Conservation (phyloP, 1,139 yeast genomes). For the Hansenula lynferdii region DNA sequence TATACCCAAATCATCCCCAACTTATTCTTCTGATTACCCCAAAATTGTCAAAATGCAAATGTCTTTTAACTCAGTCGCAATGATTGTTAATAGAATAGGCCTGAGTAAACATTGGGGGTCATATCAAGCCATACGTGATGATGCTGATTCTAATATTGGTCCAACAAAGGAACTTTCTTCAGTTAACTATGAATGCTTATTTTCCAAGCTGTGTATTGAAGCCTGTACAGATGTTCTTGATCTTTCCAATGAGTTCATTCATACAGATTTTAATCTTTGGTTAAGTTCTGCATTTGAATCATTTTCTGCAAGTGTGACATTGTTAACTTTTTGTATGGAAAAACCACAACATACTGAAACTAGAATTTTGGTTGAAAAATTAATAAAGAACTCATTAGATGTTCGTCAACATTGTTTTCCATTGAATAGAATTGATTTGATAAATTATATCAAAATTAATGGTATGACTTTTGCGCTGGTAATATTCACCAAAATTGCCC, state of each 20-base stretch:
- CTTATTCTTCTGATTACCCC: neutral
- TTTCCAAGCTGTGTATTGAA: neutral
- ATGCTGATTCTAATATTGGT: neutral
- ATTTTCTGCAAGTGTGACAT: slow-evolving; percentile 1
- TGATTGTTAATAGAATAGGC: slow-evolving; percentile 1
- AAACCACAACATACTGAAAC: neutral
- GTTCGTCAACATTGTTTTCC: neutral
- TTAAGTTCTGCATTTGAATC: neutral
- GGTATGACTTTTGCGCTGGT: neutral
- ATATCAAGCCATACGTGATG: neutral
- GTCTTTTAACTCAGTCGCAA: neutral
- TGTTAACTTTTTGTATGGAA: neutral
- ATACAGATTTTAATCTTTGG: neutral
- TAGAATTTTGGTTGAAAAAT: neutral
- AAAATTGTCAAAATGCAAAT: neutral
- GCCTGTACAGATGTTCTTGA: neutral
- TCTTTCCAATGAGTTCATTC: neutral
- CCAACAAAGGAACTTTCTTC: neutral
- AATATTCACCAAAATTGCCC: neutral
- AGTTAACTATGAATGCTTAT: neutral
- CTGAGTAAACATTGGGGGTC: neutral
- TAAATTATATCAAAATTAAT: neutral
- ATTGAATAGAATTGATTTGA: neutral
- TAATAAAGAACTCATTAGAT: neutral
- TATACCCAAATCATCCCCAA: neutral